phyloP scores from a whole-genome alignment of 2,329 filamentous ascomycete species.

The Sphaerulina vaccinii region DNA sequence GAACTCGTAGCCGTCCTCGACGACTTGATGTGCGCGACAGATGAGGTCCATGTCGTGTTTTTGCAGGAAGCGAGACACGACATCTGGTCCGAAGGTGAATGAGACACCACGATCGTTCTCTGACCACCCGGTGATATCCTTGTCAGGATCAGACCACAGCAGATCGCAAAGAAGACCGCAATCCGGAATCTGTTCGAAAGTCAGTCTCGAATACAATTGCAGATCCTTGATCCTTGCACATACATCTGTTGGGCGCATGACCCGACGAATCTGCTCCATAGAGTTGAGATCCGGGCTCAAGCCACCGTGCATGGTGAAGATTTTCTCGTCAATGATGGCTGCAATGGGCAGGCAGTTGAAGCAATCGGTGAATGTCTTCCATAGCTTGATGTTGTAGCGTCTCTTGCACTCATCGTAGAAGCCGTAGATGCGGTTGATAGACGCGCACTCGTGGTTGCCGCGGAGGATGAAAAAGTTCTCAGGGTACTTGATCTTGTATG shows the following conservation, averaged over 20 bases:
- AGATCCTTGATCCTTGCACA: constrained; percentile 45
- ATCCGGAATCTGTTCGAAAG: constrained; percentile 77
- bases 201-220: constrained; percentile 1
- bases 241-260: constrained; percentile 99
- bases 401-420: constrained; percentile 99
- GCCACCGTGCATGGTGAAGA: constrained; percentile 99
- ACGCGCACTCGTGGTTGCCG: constrained; percentile 98
- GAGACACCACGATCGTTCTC: constrained; percentile 98
- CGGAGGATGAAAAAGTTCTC: constrained; percentile 99
- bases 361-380: constrained; percentile 99
- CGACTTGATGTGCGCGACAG: constrained; percentile 96
- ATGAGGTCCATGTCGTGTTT: constrained; percentile 99
- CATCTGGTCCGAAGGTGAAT: constrained; percentile 96
- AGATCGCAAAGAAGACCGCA: constrained; percentile 97
- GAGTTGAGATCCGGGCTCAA: constrained; percentile 96
- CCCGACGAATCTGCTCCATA: constrained; percentile 98
- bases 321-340: constrained; percentile 99
- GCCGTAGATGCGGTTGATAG: constrained; percentile 97
- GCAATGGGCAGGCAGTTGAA: constrained; percentile 99
- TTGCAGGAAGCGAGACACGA: constrained; percentile 94
- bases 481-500: constrained; percentile 99
- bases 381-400: constrained; percentile 98
- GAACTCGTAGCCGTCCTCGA: constrained; percentile 99
- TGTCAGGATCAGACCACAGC: constrained; percentile 97
- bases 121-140: constrained; percentile 98